These are phyloP conservation scores for Suillus alpinus DNA, from an alignment of 768 basidiomycete species.

Conservation along the genomic window DNA sequence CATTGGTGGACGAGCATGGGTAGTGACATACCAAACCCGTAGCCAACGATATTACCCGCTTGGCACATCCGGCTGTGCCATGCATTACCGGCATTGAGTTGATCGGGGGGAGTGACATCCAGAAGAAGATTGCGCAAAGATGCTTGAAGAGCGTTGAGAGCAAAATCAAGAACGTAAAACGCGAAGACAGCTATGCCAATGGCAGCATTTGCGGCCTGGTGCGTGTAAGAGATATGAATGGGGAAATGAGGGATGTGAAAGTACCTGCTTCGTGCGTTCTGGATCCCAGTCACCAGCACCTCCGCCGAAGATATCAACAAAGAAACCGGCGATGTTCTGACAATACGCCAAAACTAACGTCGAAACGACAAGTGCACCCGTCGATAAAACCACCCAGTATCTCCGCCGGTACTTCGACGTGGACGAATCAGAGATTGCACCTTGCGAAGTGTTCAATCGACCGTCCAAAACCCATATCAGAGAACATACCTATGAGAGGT, in stretches of 20 bases:
- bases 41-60: conserved; percentile 95
- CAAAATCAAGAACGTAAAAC: conserved; percentile 95
- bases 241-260: conserved; percentile 17
- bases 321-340: conserved; percentile 60
- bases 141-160: conserved; percentile 93
- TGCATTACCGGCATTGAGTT: conserved; percentile 92
- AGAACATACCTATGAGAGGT: conserved; percentile 83
- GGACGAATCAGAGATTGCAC: conserved; percentile 94
- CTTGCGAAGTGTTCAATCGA: conserved; percentile 36
- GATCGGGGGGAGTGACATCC: conserved; percentile 84
- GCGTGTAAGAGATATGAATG: neutral
- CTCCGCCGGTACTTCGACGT: conserved; percentile 86
- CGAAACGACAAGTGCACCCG: conserved; percentile 72
- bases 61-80: conserved; percentile 98
- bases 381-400: conserved; percentile 92
- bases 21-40: conserved; percentile 69
- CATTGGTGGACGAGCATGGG: neutral
- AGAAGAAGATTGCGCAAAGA: conserved; percentile 91
- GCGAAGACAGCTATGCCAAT: conserved; percentile 85
- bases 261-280: conserved; percentile 56
- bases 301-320: conserved; percentile 74
- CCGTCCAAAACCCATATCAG: neutral
- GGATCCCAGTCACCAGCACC: conserved; percentile 90
- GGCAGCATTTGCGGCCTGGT: conserved; percentile 63
- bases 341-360: conserved; percentile 85